Evolutionary conservation across 2,329 filamentous ascomycete genomes (phyloP).

Genomic region (Hypoxylon sp.): DNA sequence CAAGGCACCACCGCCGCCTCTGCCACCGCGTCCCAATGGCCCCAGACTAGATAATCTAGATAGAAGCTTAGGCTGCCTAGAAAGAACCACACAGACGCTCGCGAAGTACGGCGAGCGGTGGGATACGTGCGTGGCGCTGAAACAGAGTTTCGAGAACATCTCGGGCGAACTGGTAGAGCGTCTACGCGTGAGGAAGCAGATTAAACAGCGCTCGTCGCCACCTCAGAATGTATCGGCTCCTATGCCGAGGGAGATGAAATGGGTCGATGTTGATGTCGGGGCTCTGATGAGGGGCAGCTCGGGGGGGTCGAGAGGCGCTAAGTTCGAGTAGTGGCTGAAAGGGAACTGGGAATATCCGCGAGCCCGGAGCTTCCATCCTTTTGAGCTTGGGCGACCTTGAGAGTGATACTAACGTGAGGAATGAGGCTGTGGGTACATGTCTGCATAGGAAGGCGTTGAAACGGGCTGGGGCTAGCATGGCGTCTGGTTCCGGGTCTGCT

Average conservation of each 20-base stretch:
- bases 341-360: neutral
- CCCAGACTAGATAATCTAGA: constrained; percentile 66
- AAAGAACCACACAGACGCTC: constrained; percentile 68
- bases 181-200: constrained; percentile 59
- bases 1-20: constrained; percentile 66
- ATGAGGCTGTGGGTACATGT: constrained; percentile 2
- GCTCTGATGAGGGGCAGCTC: constrained; percentile 59
- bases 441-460: constrained; percentile 39
- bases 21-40: constrained; percentile 63
- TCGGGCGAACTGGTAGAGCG: constrained; percentile 63
- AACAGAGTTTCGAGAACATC: constrained; percentile 66
- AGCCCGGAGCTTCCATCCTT: neutral
- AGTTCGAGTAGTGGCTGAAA: constrained; percentile 28
- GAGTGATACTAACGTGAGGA: neutral
- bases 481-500: constrained; percentile 27
- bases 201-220: constrained; percentile 56
- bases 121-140: constrained; percentile 70
- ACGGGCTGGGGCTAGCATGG: constrained; percentile 27
- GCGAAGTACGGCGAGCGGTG: constrained; percentile 72
- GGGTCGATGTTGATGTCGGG: constrained; percentile 63
- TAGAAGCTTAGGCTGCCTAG: constrained; percentile 69
- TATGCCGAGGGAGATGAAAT: constrained; percentile 58
- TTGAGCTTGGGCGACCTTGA: neutral
- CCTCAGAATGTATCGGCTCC: constrained; percentile 51
- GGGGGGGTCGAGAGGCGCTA: constrained; percentile 37